Base-by-base conservation (phyloP, 73 alveolate species). In the Vitrella brassicaformis region DNA sequence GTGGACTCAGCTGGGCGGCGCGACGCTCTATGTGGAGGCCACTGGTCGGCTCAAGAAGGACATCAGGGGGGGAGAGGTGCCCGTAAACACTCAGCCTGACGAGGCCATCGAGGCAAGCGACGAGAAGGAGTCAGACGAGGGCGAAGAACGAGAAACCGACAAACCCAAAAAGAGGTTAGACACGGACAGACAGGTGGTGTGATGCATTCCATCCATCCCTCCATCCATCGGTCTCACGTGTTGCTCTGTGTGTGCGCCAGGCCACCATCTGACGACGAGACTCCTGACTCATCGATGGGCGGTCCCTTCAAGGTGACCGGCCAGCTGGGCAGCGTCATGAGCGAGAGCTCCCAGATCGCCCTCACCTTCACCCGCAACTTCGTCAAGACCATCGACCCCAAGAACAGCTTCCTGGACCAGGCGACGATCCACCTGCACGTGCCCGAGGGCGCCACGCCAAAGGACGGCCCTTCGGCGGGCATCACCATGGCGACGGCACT, bases 381-480 rank as follows among this genome's bases (percentile, higher is more conserved):
- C 87, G 76, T 84, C 66, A 69, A 73, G 28, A 78, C 47, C 73
- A 70, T 67, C 25, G 75, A 70, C 4, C 81, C 87, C 10, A 46
- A 71, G 67, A 81, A 71, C 31, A 72, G 74, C 73, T 71, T 75
- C 71, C 74, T 76, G 19, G 89, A 84, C 26, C 67, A 77, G 79
- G 81, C 77, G 25, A 75, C 71, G 31, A 74, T 90, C 73, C 96
- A 90, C 71, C 66, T 90, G 72, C 93, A 90, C 71, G 88, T 90
- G 83, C 96, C 96, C 0, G 96, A 90, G 71, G 96, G 96, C 28
- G 94, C 96, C n/a, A 80, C 81, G 7, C 88, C 90, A 19, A 90
- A 90, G 84, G 96, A 90, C 73, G 96, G 96, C 25, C 96, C 96
- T 39, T 90, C 96, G 19, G 96, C 96, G 1, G 96, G 96, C 1